phyloP scores from a whole-genome alignment of 805 yeast species.

The Monosporozyma unispora region DNA sequence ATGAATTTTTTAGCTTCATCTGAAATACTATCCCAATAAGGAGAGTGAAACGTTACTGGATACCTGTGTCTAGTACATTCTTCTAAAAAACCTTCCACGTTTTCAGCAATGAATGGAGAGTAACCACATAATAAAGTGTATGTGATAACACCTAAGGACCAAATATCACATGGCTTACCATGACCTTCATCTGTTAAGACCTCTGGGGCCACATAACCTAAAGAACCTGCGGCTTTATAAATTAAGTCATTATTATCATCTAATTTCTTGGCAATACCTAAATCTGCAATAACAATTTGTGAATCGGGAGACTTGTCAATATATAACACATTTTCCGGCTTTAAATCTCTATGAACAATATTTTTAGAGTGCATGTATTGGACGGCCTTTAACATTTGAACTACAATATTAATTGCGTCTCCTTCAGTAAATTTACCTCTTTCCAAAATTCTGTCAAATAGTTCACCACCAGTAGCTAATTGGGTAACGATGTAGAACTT shows the following conservation, averaged over 20 bases:
- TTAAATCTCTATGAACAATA: constrained; percentile 88
- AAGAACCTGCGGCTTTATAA: constrained; percentile 75
- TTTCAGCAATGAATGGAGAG: constrained; percentile 84
- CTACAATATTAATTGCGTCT: constrained; percentile 71
- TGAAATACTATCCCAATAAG: constrained; percentile 78
- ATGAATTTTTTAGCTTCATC: constrained; percentile 76
- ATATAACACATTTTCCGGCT: constrained; percentile 87
- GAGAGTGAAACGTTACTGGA: constrained; percentile 77
- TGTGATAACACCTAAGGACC: constrained; percentile 92
- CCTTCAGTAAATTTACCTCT: constrained; percentile 80
- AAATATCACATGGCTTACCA: constrained; percentile 90
- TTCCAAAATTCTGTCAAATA: constrained; percentile 76
- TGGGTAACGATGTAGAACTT: constrained; percentile 92
- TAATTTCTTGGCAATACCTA: constrained; percentile 85
- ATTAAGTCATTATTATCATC: constrained; percentile 50
- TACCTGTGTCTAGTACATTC: constrained; percentile 64
- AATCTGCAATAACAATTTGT: constrained; percentile 82
- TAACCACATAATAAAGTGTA: constrained; percentile 88
- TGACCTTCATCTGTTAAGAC: constrained; percentile 75
- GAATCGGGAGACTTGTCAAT: constrained; percentile 49
- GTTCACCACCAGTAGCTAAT: constrained; percentile 91
- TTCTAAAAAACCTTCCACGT: constrained; percentile 65
- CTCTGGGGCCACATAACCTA: constrained; percentile 97
- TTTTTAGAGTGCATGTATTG: constrained; percentile 64
- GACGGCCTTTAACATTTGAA: constrained; percentile 70